phyloP scores from a whole-genome alignment of 2,329 filamentous ascomycete genomes.

The Aspergillus persii region DNA sequence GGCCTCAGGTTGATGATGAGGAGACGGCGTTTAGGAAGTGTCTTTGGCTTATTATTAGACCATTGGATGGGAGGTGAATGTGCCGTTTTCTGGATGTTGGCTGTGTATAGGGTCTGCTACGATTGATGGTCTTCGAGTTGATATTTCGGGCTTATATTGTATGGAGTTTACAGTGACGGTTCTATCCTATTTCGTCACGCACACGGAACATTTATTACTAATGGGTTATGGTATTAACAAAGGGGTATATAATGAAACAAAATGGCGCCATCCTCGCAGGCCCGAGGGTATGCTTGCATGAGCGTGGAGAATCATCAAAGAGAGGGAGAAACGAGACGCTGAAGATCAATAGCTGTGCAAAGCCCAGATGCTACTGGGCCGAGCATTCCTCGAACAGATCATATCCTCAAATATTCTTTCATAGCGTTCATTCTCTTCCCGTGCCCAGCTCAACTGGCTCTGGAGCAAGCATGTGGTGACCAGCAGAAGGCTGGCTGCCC shows the following conservation, averaged over 20 bases:
- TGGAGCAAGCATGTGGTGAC: background rate
- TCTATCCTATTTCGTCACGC: background rate
- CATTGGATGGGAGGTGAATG: background rate
- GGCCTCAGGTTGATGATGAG: background rate
- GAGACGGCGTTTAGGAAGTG: background rate
- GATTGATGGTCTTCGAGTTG: background rate
- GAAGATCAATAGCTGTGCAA: too few species aligned
- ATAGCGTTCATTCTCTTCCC: background rate
- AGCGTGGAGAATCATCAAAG: too few species aligned
- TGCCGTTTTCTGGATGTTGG: background rate
- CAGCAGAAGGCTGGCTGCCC: background rate
- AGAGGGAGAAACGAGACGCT: too few species aligned
- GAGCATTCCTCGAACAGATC: too few species aligned
- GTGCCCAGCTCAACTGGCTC: background rate
- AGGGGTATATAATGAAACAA: background rate
- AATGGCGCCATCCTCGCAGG: background rate
- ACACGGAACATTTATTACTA: background rate
- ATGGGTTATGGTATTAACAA: background rate
- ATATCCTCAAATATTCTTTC: too few species aligned
- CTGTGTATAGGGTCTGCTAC: too few species aligned
- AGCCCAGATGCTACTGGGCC: too few species aligned
- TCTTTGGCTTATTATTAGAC: constrained; percentile 2
- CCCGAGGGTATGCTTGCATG: too few species aligned
- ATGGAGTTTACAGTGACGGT: background rate
- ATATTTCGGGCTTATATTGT: background rate